Base-by-base conservation (phyloP, 768 basidiomycete species). In the Lentinula boryana region DNA sequence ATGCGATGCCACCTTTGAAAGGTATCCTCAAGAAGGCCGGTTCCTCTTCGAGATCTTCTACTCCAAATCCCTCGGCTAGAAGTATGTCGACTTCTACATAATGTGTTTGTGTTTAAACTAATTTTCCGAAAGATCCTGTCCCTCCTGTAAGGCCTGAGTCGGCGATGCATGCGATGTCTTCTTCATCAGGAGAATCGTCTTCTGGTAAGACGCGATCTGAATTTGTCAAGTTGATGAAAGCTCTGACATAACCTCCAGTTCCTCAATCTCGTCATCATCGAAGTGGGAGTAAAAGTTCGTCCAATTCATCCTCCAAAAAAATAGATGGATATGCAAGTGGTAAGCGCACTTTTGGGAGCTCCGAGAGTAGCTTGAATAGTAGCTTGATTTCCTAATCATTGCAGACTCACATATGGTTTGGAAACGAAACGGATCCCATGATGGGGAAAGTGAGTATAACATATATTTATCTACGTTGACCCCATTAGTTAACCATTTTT, bases 271-370 rank as follows among this genome's bases (percentile, higher is more conserved):
- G 23, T n/a, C 57, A 58, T 36, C 57, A 32, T 36, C 36, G 41
- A 10, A 12, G 27, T 49, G 40, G 13, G n/a, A 58, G 57, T 27
- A 56, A 56, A 23, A 35, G 36, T 12, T 56, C 54, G 36, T 58
- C 57, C 16, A 58, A 35, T 32, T 58, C 57, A 15, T 58, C 55
- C 4, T 43, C 57, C 16, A 58, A 49, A 21, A 58, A 49, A 21
- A 21, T 58, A 18, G 57, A 58, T 49, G 57, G 57, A 36, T 58
- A 58, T 21, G 48, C 43, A n/a, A 58, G 57, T 48, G 57, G 57
- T 58, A 48, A 58, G 57, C 36, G n/a, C 12, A 15, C 32, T 5
- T 49, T 9, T 18, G 27, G 44, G 32, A 32, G 57, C n/a, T 21
- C 32, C 7, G 21, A 48, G 12, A 1, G 46, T 48, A 48, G 21